Conservation (phyloP, 129 eudicot species). For the Artemisia tridentata region DNA sequence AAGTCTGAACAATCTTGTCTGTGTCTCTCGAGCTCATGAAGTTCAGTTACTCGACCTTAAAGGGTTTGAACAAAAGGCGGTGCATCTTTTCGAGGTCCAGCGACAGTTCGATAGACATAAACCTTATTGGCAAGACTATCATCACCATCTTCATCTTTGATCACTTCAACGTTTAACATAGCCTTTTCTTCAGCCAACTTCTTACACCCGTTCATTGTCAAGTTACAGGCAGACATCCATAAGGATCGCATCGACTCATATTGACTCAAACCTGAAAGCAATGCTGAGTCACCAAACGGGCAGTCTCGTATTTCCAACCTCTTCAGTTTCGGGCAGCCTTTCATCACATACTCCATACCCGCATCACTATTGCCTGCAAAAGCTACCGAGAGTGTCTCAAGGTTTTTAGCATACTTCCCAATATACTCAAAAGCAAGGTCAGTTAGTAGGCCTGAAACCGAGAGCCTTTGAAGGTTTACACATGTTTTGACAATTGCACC, state of each 20-base stretch:
- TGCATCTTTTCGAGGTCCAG: constrained; percentile 72
- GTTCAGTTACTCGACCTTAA: constrained; percentile 8
- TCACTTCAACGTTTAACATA: constrained; percentile 68
- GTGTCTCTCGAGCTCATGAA: background rate
- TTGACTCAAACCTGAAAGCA: constrained; percentile 45
- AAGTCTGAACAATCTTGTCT: background rate
- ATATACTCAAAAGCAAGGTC: constrained; percentile 64
- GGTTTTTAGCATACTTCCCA: constrained; percentile 73
- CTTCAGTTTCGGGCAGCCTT: constrained; percentile 61
- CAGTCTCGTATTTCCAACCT: constrained; percentile 74
- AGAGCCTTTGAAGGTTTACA: constrained; percentile 58
- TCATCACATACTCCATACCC: constrained; percentile 65
- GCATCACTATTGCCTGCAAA: constrained; percentile 71
- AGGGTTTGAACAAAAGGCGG: constrained; percentile 62
- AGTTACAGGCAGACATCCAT: constrained; percentile 75
- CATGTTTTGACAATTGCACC: constrained; percentile 72
- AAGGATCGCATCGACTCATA: constrained; percentile 71
- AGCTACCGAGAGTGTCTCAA: constrained; percentile 80
- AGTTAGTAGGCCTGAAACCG: constrained; percentile 72
- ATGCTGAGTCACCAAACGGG: constrained; percentile 64
- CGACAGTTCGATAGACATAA: constrained; percentile 68
- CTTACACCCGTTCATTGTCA: constrained; percentile 59
- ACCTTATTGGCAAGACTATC: constrained; percentile 48
- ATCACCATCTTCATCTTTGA: constrained; percentile 46
- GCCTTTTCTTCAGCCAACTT: constrained; percentile 48